A percentile compares a stretch with the other conserved stretches of the same genome.
These are phyloP conservation scores for Cercospora sp. DNA, from an alignment of 2,329 filamentous ascomycete species.

Conservation along the genomic window DNA sequence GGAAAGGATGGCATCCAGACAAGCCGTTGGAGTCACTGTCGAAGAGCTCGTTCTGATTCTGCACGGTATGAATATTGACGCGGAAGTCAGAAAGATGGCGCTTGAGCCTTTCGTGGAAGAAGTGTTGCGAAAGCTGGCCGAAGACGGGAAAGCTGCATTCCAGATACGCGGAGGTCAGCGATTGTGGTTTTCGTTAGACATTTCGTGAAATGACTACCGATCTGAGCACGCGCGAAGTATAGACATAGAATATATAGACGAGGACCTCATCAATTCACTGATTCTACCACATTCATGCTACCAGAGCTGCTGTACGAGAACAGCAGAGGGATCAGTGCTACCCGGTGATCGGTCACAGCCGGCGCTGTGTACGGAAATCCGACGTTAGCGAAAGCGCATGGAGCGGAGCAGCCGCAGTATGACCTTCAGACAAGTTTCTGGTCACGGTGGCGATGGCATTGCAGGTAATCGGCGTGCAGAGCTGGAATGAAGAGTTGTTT, in stretches of 20 bases:
- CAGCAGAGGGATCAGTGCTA: too few species aligned
- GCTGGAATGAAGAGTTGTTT: too few species aligned
- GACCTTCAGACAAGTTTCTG: too few species aligned
- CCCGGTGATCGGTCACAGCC: too few species aligned
- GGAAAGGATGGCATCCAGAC: constrained; percentile 34
- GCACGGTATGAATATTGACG: constrained; percentile 45
- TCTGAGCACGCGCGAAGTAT: not conserved
- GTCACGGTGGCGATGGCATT: too few species aligned
- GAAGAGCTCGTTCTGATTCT: constrained; percentile 48
- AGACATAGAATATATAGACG: not conserved
- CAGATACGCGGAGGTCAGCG: constrained; percentile 29
- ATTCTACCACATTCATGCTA: not conserved
- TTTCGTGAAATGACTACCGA: not conserved
- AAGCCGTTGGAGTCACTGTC: constrained; percentile 38
- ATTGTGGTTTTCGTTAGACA: constrained; percentile 28
- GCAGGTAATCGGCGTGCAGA: too few species aligned
- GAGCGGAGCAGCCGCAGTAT: too few species aligned
- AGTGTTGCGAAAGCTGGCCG: constrained; percentile 64
- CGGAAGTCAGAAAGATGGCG: constrained; percentile 58
- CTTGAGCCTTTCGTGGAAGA: constrained; percentile 72
- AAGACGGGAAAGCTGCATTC: constrained; percentile 37
- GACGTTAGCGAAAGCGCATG: not conserved
- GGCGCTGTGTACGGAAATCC: not conserved
- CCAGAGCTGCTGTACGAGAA: not conserved
- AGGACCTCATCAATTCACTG: not conserved